Percentiles rank a stretch among this genome's conserved stretches.
phyloP scores from a whole-genome alignment of 306 rosid genomes.

The Prunus mume region DNA sequence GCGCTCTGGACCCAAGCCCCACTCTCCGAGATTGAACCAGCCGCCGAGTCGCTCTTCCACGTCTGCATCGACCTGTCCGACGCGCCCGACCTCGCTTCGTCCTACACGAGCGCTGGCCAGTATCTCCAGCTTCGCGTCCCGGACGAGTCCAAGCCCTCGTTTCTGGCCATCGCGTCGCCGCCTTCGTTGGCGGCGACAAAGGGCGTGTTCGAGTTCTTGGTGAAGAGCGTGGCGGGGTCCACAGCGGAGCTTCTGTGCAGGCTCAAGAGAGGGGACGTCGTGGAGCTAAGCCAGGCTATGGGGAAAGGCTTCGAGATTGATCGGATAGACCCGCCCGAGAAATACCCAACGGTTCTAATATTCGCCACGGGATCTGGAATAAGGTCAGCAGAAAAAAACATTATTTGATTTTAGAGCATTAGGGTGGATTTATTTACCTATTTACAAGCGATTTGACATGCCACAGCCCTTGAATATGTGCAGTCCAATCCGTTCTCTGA shows the following conservation, averaged over 20 bases:
- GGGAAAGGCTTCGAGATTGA: slow-evolving; percentile 73
- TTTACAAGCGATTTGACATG: background rate
- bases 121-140: slow-evolving; percentile 79
- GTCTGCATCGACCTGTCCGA: slow-evolving; percentile 77
- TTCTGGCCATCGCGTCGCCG: slow-evolving; percentile 90
- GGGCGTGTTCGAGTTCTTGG: slow-evolving; percentile 79
- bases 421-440: background rate
- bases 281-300: slow-evolving; percentile 71
- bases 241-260: slow-evolving; percentile 82
- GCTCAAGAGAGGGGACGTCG: slow-evolving; percentile 81
- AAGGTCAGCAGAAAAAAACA: slow-evolving; percentile 35
- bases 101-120: slow-evolving; percentile 81
- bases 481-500: slow-evolving; percentile 88
- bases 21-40: slow-evolving; percentile 57
- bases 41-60: slow-evolving; percentile 88
- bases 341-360: slow-evolving; percentile 54
- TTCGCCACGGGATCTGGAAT: slow-evolving; percentile 96
- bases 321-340: slow-evolving; percentile 71
- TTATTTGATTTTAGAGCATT: background rate
- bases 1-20: slow-evolving; percentile 77
- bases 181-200: slow-evolving; percentile 48
- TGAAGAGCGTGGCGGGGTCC: slow-evolving; percentile 79
- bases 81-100: slow-evolving; percentile 63
- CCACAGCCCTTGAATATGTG: slow-evolving; percentile 1
- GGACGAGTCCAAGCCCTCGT: slow-evolving; percentile 58